Percentiles rank a stretch among this genome's conserved stretches.
These are phyloP conservation scores for Tirmania nivea DNA, from an alignment of 495 filamentous ascomycete species.

Conservation along the genomic window DNA sequence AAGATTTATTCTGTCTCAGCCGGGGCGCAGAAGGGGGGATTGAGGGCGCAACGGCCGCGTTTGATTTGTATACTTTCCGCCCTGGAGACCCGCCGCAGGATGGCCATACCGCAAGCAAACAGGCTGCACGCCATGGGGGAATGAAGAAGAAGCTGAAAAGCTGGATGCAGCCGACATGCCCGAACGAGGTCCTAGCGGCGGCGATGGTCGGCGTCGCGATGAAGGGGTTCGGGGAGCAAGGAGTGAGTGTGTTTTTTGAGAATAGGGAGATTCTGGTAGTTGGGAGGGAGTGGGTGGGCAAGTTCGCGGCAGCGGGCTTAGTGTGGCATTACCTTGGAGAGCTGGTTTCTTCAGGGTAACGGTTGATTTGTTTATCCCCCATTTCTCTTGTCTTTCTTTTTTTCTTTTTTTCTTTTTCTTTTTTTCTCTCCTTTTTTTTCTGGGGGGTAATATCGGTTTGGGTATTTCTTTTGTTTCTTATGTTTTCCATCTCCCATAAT, in stretches of 20 bases:
- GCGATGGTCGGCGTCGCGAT: conserved; percentile 1
- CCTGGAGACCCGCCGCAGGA: conserved; percentile 2
- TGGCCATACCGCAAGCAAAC: background rate
- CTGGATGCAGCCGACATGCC: background rate
- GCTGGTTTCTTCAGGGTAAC: no score
- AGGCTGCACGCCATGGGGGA: background rate
- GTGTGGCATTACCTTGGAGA: background rate
- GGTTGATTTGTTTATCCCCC: no score
- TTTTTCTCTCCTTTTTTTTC: no score
- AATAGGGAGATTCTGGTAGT: conserved; percentile 4
- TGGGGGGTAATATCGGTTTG: no score
- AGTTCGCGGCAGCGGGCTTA: conserved; percentile 5
- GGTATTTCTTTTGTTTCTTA: no score
- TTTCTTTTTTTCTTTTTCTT: no score
- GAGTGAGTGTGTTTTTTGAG: conserved; percentile 8
- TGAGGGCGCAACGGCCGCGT: background rate
- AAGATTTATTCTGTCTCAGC: background rate
- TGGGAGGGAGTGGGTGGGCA: conserved; percentile 7
- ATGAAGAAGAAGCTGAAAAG: background rate
- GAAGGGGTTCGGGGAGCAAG: conserved; percentile 9
- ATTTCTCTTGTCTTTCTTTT: no score
- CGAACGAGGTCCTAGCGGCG: background rate
- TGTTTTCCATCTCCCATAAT: no score
- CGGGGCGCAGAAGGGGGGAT: background rate
- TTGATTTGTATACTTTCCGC: conserved; percentile 5